phyloP scores from a whole-genome alignment of 345 rosid species.

The Citrus glauca region DNA sequence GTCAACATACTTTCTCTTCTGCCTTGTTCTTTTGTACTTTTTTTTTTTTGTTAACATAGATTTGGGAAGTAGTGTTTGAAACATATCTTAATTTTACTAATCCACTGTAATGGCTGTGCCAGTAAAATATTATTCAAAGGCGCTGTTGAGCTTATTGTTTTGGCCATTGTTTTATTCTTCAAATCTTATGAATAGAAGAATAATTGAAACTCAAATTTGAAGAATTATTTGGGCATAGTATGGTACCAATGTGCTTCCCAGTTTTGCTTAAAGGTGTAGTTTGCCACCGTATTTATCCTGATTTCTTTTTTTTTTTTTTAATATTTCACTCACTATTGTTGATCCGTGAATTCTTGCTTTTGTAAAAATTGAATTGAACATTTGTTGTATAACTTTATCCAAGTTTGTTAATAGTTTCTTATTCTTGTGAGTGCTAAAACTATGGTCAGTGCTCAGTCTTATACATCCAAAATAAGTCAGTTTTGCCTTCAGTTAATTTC shows the following conservation, averaged over 20 bases:
- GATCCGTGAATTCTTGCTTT: neutral
- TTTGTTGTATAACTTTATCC: neutral
- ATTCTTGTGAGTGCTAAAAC: neutral
- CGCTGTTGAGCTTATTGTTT: neutral
- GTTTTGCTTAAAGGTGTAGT: too few species aligned
- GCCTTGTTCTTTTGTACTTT: neutral
- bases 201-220: neutral
- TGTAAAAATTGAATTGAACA: neutral
- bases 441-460: neutral
- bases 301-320: too few species aligned
- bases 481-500: neutral
- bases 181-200: neutral
- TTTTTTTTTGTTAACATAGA: neutral
- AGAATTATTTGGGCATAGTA: neutral
- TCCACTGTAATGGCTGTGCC: neutral
- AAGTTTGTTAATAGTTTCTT: neutral
- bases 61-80: neutral
- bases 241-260: too few species aligned
- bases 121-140: neutral
- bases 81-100: neutral
- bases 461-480: too few species aligned
- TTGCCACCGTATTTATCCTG: too few species aligned
- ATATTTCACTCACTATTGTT: neutral
- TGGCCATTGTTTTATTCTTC: neutral
- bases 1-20: slow-evolving; percentile 14